Evolutionary conservation across 805 yeast genomes (phyloP).

Genomic region (Isabelozyma heimii): DNA sequence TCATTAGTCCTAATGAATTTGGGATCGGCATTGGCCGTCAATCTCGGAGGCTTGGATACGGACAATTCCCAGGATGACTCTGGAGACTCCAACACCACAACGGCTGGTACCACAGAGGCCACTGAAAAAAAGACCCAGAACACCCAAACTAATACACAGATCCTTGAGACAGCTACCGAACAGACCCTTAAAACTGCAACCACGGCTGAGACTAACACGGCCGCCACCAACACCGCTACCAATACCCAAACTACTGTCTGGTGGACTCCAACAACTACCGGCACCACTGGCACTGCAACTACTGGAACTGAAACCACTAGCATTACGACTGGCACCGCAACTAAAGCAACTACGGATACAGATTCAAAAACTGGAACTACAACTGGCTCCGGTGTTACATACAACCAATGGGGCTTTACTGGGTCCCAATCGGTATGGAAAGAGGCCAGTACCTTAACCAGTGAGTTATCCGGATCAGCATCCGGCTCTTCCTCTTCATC

Average conservation of each 20-base stretch:
- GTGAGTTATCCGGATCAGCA: neutral
- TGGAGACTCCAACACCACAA: neutral
- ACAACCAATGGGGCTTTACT: constrained; percentile 42
- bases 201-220: constrained; percentile 4
- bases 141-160: neutral
- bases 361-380: constrained; percentile 9
- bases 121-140: neutral
- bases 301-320: constrained; percentile 6
- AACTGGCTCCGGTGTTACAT: constrained; percentile 16
- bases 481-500: constrained; percentile 9
- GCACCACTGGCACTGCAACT: constrained; percentile 5
- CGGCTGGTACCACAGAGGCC: neutral
- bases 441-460: constrained; percentile 10
- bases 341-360: constrained; percentile 7
- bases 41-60: constrained; percentile 13
- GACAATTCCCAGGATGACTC: constrained; percentile 1
- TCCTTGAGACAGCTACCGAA: constrained; percentile 1
- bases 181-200: constrained; percentile 1
- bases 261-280: neutral
- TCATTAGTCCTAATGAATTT: constrained; percentile 6
- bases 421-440: constrained; percentile 38
- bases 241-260: constrained; percentile 2
- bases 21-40: constrained; percentile 6
- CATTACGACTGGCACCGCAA: constrained; percentile 4
- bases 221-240: constrained; percentile 3